Base-by-base conservation (phyloP, 331 rosid species). In the Phaseolus coccineus region DNA sequence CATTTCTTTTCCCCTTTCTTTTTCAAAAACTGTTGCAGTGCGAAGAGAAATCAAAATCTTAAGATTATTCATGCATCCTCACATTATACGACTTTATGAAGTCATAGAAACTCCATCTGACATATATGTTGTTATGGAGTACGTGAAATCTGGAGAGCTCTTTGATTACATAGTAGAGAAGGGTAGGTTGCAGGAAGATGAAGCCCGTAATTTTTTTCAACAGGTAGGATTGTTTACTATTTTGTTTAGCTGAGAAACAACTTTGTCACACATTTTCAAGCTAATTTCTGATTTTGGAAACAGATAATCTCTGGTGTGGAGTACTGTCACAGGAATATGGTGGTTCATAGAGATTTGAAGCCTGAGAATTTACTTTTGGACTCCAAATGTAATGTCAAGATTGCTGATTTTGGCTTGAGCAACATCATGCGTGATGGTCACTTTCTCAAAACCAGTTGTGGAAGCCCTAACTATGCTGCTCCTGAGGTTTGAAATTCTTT, bases 341-440 rank as follows among this genome's bases (percentile, higher is more conserved):
- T 94, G 58, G 98, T 89, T 80, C 97, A 94, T 77, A 89, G 98
- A 77, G 98, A 94, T 85, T 86, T 94, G 48, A 94, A 92, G 86
- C 94, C 96, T 22, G 98, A 94, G 72, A 94, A 94, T 86, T 79
- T 94, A 80, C 97, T 94, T 30, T 79, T 94, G 92, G 98, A 92
- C 85, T 87, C 97, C 57, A 92, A 85, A 73, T 85, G 89, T 71
- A 92, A 92, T 85, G 94, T 92, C 28, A 94, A 94, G 85, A 92
- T 94, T 71, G 98, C 98, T 55, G 98, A 94, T 86, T 94, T 94
- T 84, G 98, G 98, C 66, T 84, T 94, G 69, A 94, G 98, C 88
- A 94, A 88, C 82, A 84, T 94, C 58, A 92, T 94, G 98, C 90
- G 96, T n/a, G 98, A 94, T 83, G 98, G 98, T 13, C 97, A 94